Conservation (phyloP, 2,329 filamentous ascomycete species). For the Shiraia sp. region DNA sequence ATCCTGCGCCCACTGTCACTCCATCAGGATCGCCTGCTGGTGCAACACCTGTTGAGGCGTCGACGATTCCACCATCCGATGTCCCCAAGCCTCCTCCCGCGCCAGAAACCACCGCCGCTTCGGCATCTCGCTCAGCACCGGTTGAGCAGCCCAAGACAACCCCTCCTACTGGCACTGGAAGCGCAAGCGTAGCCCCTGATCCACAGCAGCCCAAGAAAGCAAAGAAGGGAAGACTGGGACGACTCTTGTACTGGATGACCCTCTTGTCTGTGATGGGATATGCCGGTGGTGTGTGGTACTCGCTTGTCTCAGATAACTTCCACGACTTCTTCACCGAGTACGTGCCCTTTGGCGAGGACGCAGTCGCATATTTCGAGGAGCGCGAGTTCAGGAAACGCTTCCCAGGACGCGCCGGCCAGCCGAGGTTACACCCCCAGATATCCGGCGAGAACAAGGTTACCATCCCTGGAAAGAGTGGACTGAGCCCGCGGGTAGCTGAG, state of each 20-base stretch:
- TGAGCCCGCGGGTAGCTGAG: conserved; percentile 77
- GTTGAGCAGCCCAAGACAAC: conserved; percentile 37
- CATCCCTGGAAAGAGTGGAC: conserved; percentile 82
- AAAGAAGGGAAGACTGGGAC: conserved; percentile 70
- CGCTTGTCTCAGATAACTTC: conserved; percentile 93
- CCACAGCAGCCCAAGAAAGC: conserved; percentile 48
- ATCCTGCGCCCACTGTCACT: conserved; percentile 39
- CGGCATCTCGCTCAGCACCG: conserved; percentile 40
- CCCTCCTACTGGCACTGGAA: conserved; percentile 48
- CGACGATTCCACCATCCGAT: conserved; percentile 55
- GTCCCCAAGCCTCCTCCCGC: conserved; percentile 53
- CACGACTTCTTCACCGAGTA: conserved; percentile 99
- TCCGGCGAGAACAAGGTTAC: conserved; percentile 70
- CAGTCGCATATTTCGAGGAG: conserved; percentile 94
- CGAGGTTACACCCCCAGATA: conserved; percentile 51
- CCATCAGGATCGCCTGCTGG: conserved; percentile 48
- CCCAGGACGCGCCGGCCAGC: conserved; percentile 51
- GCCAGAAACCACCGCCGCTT: conserved; percentile 42
- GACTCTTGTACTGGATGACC: conserved; percentile 75
- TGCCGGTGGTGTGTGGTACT: conserved; percentile 87
- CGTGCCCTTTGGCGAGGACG: conserved; percentile 90
- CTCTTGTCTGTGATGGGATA: conserved; percentile 79
- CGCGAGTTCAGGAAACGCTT: conserved; percentile 89
- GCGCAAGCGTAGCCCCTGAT: conserved; percentile 47
- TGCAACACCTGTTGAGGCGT: conserved; percentile 13